Conservation (phyloP, 192 early-diverging fungal species). For the Podila epicladia region DNA sequence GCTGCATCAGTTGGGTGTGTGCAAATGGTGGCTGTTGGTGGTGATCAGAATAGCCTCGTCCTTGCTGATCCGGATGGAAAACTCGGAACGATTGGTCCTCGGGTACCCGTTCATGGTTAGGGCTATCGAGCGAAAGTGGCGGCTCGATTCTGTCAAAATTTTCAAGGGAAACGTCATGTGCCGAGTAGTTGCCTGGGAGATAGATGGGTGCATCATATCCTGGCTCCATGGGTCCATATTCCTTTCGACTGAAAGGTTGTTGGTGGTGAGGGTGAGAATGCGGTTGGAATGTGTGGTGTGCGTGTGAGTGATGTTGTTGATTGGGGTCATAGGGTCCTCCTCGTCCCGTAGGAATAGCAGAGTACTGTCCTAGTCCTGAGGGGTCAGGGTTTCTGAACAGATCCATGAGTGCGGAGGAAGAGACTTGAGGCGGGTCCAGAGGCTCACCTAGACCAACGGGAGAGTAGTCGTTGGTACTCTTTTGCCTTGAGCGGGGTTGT, state of each 20-base stretch:
- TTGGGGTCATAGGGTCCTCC: constrained; percentile 6
- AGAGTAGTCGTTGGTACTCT: background rate
- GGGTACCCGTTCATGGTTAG: background rate
- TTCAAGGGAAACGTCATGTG: constrained; percentile 14
- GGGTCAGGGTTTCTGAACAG: constrained; percentile 31
- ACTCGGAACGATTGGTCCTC: background rate
- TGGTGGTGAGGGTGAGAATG: background rate
- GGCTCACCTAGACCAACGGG: background rate
- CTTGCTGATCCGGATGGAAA: background rate
- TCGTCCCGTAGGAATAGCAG: background rate
- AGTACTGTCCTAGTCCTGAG: background rate
- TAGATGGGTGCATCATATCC: constrained; percentile 8
- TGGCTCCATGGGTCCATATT: constrained; percentile 8
- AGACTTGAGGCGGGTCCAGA: constrained; percentile 24
- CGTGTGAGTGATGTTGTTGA: background rate
- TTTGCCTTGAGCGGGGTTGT: background rate
- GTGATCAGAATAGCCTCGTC: background rate
- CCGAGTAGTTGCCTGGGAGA: background rate
- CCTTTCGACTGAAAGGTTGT: background rate
- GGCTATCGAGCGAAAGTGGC: background rate
- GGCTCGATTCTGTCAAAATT: constrained; percentile 25
- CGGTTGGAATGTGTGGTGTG: background rate
- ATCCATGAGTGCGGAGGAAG: constrained; percentile 27
- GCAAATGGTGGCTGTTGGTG: background rate
- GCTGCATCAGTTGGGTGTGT: constrained; percentile 1